Base-by-base conservation (phyloP, 208 protist species). In the Tetramitus jugosus region DNA sequence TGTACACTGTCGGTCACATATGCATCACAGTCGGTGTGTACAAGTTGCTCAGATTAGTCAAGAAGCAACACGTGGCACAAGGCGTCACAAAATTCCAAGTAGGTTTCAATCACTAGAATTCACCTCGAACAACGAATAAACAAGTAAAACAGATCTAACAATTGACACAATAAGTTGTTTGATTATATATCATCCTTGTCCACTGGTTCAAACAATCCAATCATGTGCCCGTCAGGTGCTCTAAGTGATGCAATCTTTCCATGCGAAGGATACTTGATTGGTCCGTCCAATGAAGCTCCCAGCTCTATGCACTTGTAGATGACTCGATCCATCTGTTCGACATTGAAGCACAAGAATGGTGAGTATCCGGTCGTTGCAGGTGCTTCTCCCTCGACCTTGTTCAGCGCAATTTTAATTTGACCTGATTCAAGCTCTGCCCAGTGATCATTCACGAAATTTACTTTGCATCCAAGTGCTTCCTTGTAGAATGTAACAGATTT, bases 201-300 rank as follows among this genome's bases (percentile, higher is more conserved):
- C n/a, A n/a, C n/a, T n/a, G n/a, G n/a, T 53, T 76, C 71, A n/a
- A 76, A 62, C n/a, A 76, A 52, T n/a, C 71, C 71, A 17, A 76
- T 31, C 71, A 76, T 76, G 8, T 76, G 71, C 6, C 71, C 71
- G 43, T 76, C 71, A 33, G 71, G 71, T 40, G 71, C 46, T 26
- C 71, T 37, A 13, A 76, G 8, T 62, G 71, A 13, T 40, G 71
- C 71, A 43, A 76, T 29, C 43, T 76, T 76, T 29, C 71, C 71
- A 42, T 62, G 53, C 3, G 71, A 3, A 33, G 53, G 71, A 62
- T 76, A 64, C 53, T 62, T 60, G 8, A 76, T 76, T 43, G 71
- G 71, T 31, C 71, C 71, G 43, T 76, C 71, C 14, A 64, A 13
- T 31, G 31, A 3, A 0, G 35, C 71, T 29, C 71, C 71, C 35